phyloP scores from a whole-genome alignment of 495 filamentous ascomycete genomes.

The Hypoxylon fragiforme region DNA sequence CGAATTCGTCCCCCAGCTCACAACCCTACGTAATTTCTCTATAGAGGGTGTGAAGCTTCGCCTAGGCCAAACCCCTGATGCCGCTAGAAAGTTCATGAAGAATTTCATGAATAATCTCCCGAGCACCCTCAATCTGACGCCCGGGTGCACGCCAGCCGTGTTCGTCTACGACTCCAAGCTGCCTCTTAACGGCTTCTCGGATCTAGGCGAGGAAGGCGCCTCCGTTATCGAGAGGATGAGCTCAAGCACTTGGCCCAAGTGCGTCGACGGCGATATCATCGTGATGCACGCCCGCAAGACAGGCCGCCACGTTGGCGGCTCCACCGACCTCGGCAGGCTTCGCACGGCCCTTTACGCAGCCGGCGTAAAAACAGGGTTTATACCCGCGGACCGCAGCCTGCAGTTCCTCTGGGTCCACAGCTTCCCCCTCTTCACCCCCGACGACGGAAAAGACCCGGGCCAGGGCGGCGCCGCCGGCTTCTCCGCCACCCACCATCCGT shows the following conservation, averaged over 20 bases:
- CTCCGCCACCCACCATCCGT: conserved; percentile 91
- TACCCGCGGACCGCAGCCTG: conserved; percentile 59
- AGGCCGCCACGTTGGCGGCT: conserved; percentile 64
- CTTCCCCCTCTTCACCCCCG: conserved; percentile 88
- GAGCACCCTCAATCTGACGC: conserved; percentile 60
- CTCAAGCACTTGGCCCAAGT: conserved; percentile 21
- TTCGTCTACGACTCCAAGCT: conserved; percentile 70
- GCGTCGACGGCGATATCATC: conserved; percentile 72
- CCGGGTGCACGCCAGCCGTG: conserved; percentile 72
- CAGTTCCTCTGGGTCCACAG: conserved; percentile 81
- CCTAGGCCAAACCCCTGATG: conserved; percentile 40
- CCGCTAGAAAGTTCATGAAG: conserved; percentile 62
- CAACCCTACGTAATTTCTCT: conserved; percentile 60
- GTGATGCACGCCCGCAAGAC: conserved; percentile 76
- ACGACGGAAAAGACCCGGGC: conserved; percentile 64
- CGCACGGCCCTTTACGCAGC: conserved; percentile 69
- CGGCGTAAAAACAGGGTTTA: conserved; percentile 61
- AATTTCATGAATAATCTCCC: conserved; percentile 70
- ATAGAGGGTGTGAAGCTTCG: conserved; percentile 73
- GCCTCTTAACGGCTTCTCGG: conserved; percentile 72
- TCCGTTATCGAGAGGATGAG: conserved; percentile 13
- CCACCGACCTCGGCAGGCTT: conserved; percentile 77
- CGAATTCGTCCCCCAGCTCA: conserved; percentile 75
- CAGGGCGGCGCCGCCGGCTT: conserved; percentile 81
- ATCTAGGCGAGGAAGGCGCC: conserved; percentile 71